Evolutionary conservation across 108 stramenopile species (phyloP), one percentile per base, ranked within the genome.

Genomic region (Aureococcus anophagefferens): DNA sequence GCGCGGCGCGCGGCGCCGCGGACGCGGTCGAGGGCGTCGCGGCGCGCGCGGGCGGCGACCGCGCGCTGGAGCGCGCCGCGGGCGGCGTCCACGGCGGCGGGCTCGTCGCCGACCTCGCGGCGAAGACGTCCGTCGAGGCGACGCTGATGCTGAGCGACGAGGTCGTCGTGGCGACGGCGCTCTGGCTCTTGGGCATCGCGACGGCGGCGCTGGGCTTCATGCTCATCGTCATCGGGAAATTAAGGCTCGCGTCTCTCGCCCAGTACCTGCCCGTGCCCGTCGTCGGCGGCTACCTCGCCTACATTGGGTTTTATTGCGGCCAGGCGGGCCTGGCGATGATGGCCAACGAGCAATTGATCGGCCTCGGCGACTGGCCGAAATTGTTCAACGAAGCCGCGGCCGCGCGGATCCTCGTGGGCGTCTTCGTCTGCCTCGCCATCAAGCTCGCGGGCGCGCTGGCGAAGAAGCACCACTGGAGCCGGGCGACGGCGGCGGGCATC

Each of bases 231-330:
- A 77, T 95, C 68, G 95, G 95, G 15, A 85, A 77, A 74, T 80
- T 91, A 46, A 70, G 77, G 66, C 79, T 98, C 66, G 98, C 98
- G 29, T 80, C 85, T 16, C 86, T 89, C 68, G 92, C 95, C 28
- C 94, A 94, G 68, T 74, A 94, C 76, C 79, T 98, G 28, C 97
- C 98, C 0, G 90, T 92, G 46, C 88, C 89, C 46, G 98, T 97
- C 30, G 84, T 98, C 28, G 96, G 95, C 7, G 98, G 98, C 30
- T 98, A 98, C 81, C 74, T 98, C 68, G 98, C 96, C 14, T 98
- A 82, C 73, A 98, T 98, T 81, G 98, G 98, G 0, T 94, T 88
- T 69, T 98, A 96, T 68, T 96, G 95, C 75, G 94, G 94, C 29
- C 85, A 95, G 68, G 89, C 94, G n/a, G 95, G 94, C 0, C 69